Percentiles rank a stretch among this genome's conserved stretches.
Conservation (phyloP, 1,284 basidiomycete species). For the Sparassis latifolia region DNA sequence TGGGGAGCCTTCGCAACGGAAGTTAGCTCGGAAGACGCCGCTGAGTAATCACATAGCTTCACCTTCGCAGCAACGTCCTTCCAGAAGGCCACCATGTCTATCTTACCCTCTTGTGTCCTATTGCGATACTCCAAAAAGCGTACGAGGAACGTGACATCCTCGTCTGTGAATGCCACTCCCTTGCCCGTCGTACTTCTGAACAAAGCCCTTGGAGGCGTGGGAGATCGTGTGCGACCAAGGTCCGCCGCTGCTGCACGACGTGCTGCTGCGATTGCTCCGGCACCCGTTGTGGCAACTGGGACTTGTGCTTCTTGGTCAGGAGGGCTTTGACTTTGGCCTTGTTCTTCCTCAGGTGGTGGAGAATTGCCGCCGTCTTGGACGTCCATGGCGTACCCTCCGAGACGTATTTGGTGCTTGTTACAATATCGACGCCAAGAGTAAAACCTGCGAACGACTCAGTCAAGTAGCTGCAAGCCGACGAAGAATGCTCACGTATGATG, state of each 20-base stretch:
- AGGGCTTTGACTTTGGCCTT: constrained; percentile 25
- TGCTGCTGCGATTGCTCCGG: constrained; percentile 39
- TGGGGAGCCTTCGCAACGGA: constrained; percentile 56
- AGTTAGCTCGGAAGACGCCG: too few relatives aligned
- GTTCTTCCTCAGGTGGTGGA: constrained; percentile 3
- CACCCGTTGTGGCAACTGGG: constrained; percentile 28
- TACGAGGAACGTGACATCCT: constrained; percentile 68
- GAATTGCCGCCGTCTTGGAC: constrained; percentile 29
- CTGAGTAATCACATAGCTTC: constrained; percentile 6
- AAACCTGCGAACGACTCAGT: constrained; percentile 41
- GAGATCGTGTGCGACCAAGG: constrained; percentile 51
- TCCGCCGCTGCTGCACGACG: constrained; percentile 36
- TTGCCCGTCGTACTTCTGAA: constrained; percentile 80
- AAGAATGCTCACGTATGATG: constrained; percentile 63
- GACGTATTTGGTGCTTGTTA: constrained; percentile 80
- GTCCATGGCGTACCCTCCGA: constrained; percentile 76
- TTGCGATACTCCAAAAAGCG: constrained; percentile 54
- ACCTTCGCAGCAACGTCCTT: constrained; percentile 76
- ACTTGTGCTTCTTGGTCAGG: constrained; percentile 3
- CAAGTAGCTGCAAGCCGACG: constrained; percentile 1
- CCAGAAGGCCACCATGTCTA: constrained; percentile 82
- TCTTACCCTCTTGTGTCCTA: constrained; percentile 47
- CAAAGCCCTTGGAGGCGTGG: constrained; percentile 69
- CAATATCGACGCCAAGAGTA: constrained; percentile 84
- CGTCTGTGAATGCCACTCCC: constrained; percentile 77